Base-by-base conservation (phyloP, 805 yeast species). In the Ogataea populi-albae region DNA sequence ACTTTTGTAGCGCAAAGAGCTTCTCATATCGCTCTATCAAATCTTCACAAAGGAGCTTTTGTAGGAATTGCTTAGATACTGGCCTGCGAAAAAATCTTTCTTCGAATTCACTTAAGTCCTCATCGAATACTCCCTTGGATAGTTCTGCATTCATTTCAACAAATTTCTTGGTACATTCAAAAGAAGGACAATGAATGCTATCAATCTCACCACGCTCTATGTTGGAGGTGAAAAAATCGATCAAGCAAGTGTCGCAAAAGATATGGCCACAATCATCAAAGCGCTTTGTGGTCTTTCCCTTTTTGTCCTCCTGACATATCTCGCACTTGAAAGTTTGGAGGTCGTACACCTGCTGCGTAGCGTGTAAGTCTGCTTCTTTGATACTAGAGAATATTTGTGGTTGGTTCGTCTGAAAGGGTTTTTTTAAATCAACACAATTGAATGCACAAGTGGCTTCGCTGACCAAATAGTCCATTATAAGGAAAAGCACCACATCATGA, bases 131-230 rank as follows among this genome's bases (percentile, higher is more conserved):
- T 3, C 44, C 41, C 15, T 34, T 40, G 3, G 48, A 26, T 37
- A 30, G 54, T 47, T 19, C 53, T 38, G 14, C 37, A 9, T 25
- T 35, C 2, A 27, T 16, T 19, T 40, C 33, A 22, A 48, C 50
- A 18, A 39, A 44, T 8, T 24, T 23, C 36, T 55, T 62, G 3
- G 73, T 68, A 37, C 77, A 72, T 24, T 64, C 67, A 45, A 69
- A 73, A 30, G 75, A 68, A 1, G 85, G 84, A 46, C 86, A 79
- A 50, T 77, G 78, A 2, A 79, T 59, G 30, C 61, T 69, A 12
- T 66, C 66, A 4, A 75, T 63, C 23, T 71, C 73, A 3, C 81
- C 84, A 4, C 66, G 52, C 6, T 48, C 49, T 9, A 79, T 76
- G 28, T 59, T 54, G 3, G 65, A 54, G 1, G 51, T 42, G 32